phyloP scores from a whole-genome alignment of 208 protist species.

The Trypanosoma boissoni region DNA sequence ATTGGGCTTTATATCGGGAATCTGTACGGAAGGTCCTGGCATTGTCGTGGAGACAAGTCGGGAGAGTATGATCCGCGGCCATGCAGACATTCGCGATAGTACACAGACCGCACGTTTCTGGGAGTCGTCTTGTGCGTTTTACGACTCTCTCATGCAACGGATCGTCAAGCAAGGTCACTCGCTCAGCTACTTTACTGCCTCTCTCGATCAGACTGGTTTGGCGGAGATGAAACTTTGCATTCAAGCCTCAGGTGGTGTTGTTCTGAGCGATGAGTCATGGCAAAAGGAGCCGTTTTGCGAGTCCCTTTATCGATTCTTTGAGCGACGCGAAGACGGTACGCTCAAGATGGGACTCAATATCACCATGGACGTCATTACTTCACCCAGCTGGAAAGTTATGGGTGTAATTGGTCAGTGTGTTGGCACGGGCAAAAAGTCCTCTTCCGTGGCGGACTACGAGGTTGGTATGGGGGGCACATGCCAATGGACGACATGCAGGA shows the following conservation, averaged over 20 bases:
- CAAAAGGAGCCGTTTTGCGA: conserved; percentile 94
- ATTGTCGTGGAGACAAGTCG: conserved; percentile 90
- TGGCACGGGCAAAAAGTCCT: conserved; percentile 91
- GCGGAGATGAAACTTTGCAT: conserved; percentile 96
- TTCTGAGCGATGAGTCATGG: conserved; percentile 97
- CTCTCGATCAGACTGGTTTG: conserved; percentile 96
- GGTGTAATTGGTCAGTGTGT: conserved; percentile 93
- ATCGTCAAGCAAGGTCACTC: conserved; percentile 93
- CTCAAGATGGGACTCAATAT: conserved; percentile 95
- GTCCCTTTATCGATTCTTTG: conserved; percentile 92
- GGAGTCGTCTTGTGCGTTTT: conserved; percentile 86
- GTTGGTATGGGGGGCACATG: conserved; percentile 97
- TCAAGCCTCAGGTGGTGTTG: conserved; percentile 91
- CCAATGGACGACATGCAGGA: conserved; percentile 95
- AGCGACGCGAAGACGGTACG: conserved; percentile 62
- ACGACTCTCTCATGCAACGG: conserved; percentile 92
- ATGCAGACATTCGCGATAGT: conserved; percentile 95
- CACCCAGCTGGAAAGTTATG: conserved; percentile 94
- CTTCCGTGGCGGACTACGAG: conserved; percentile 80
- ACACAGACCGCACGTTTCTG: conserved; percentile 75
- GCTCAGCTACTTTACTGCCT: conserved; percentile 96
- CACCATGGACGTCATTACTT: conserved; percentile 95
- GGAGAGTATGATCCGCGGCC: conserved; percentile 95
- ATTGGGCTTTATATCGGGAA: conserved; percentile 95
- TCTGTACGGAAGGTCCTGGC: conserved; percentile 94